These are phyloP conservation scores for Xylaria scruposa DNA, from an alignment of 495 filamentous ascomycete genomes.

Conservation along the genomic window DNA sequence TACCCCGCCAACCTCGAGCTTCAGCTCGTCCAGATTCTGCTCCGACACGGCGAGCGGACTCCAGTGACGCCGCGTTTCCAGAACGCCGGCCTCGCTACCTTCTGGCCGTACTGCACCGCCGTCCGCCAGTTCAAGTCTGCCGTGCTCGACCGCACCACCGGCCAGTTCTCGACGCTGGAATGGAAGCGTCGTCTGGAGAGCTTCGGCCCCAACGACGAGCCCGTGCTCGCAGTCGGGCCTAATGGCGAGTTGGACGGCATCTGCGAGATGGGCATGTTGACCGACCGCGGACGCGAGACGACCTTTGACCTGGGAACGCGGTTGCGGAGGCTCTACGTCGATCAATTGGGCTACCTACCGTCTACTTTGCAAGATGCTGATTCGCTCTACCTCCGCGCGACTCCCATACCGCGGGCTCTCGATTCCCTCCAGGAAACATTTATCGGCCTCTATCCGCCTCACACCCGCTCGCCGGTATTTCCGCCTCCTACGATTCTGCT, in stretches of 20 bases:
- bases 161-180: slow-evolving; percentile 69
- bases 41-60: slow-evolving; percentile 90
- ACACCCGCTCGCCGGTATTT: slow-evolving; percentile 64
- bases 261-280: slow-evolving; percentile 87
- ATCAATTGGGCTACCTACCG: slow-evolving; percentile 87
- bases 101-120: slow-evolving; percentile 91
- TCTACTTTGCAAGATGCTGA: slow-evolving; percentile 65
- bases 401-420: slow-evolving; percentile 82
- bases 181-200: slow-evolving; percentile 83
- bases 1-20: slow-evolving; percentile 84
- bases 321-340: slow-evolving; percentile 82
- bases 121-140: slow-evolving; percentile 75
- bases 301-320: slow-evolving; percentile 82
- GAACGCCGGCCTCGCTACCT: slow-evolving; percentile 81
- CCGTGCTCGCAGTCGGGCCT: slow-evolving; percentile 70
- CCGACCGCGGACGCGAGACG: slow-evolving; percentile 83
- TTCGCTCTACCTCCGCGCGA: slow-evolving; percentile 84
- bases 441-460: slow-evolving; percentile 82
- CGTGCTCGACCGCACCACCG: slow-evolving; percentile 58
- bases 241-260: slow-evolving; percentile 74
- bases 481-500: slow-evolving; percentile 77
- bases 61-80: slow-evolving; percentile 87
- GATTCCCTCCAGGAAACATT: slow-evolving; percentile 92
- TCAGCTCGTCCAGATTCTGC: slow-evolving; percentile 86
- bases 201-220: slow-evolving; percentile 74